Conservation (phyloP, 495 filamentous ascomycete genomes). For the Hypoxylon rickii region DNA sequence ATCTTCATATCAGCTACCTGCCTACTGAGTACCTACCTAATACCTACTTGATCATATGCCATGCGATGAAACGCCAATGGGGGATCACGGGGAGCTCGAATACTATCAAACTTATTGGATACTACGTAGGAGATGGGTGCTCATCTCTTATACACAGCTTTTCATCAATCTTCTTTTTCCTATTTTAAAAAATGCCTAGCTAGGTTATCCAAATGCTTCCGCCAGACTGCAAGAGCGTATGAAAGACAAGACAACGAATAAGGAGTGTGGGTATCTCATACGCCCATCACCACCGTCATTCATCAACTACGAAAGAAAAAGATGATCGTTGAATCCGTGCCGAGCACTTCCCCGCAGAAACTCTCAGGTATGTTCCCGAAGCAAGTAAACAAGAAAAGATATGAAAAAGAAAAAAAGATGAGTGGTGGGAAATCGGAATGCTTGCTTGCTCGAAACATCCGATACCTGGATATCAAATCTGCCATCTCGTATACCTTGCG, state of each 20-base stretch:
- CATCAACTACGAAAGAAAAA: slow-evolving; percentile 21
- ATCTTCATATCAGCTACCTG: too few species aligned
- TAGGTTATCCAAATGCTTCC: neutral
- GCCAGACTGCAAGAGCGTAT: slow-evolving; percentile 1
- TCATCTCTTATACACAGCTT: too few species aligned
- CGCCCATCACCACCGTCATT: slow-evolving; percentile 21
- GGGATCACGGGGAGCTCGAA: too few species aligned
- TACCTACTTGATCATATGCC: too few species aligned
- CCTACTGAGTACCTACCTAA: too few species aligned
- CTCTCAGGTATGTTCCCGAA: too few species aligned
- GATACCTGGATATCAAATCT: slow-evolving; percentile 25
- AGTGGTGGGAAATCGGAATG: slow-evolving; percentile 1
- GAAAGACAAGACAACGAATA: slow-evolving; percentile 17
- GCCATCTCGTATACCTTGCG: too few species aligned
- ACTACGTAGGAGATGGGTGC: too few species aligned
- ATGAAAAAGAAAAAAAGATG: neutral
- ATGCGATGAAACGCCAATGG: too few species aligned
- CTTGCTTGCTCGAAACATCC: slow-evolving; percentile 15
- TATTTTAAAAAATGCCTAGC: slow-evolving; percentile 10
- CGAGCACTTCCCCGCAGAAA: too few species aligned
- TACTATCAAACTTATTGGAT: too few species aligned
- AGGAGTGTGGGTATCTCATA: slow-evolving; percentile 31
- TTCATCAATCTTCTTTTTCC: slow-evolving; percentile 25
- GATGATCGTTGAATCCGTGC: neutral
- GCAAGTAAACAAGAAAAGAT: slow-evolving; percentile 1